Evolutionary conservation across 139 green algal species (phyloP).

Genomic region (Closterium sp.): DNA sequence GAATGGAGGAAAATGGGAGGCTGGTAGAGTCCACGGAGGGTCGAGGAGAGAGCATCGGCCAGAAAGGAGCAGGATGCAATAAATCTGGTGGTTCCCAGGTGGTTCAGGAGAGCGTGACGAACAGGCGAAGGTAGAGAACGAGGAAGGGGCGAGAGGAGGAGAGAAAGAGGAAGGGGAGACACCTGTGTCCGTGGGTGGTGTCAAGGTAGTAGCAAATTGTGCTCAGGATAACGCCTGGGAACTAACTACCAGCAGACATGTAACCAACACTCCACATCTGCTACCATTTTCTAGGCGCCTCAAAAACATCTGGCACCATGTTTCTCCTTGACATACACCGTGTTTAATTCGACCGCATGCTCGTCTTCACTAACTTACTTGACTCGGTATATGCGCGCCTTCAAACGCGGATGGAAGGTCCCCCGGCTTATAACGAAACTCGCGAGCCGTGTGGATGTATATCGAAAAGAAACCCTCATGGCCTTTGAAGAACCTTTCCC

Average conservation of each 20-base stretch:
- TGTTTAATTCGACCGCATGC: too few species aligned
- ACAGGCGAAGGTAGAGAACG: too few species aligned
- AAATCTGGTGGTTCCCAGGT: not conserved
- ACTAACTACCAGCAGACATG: too few species aligned
- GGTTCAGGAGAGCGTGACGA: too few species aligned
- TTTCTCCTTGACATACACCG: too few species aligned
- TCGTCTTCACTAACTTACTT: not conserved
- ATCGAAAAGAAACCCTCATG: not conserved
- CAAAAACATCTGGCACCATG: too few species aligned
- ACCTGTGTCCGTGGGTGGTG: too few species aligned
- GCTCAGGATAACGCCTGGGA: not conserved
- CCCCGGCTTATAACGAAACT: not conserved
- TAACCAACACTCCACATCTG: too few species aligned
- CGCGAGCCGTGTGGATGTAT: slow-evolving; percentile 3
- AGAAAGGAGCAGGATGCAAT: not conserved
- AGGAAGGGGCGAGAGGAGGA: not conserved
- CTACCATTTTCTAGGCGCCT: too few species aligned
- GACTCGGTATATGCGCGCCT: not conserved
- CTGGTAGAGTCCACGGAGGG: too few species aligned
- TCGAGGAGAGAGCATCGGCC: too few species aligned
- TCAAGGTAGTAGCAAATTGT: not conserved
- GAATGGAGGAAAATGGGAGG: not conserved
- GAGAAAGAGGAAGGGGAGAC: too few species aligned
- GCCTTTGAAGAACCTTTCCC: slow-evolving; percentile 1
- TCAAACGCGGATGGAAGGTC: not conserved